A percentile compares a stretch with the other conserved stretches of the same genome.
phyloP scores from a whole-genome alignment of 768 basidiomycete species.

The Boletellus sp. region DNA sequence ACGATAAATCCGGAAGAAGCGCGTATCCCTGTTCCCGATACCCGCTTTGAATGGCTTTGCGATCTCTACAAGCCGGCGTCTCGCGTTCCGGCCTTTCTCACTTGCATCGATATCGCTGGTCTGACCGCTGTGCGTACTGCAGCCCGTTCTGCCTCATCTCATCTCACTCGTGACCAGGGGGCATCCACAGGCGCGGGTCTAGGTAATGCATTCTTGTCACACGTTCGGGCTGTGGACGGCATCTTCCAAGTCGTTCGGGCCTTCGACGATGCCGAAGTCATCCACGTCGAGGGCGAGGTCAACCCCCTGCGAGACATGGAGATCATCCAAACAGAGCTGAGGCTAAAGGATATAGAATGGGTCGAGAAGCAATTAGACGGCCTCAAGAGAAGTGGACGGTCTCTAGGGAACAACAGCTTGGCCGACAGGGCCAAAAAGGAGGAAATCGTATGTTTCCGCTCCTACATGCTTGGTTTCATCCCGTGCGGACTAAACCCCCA shows the following conservation, averaged over 20 bases:
- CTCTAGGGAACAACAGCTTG: constrained; percentile 70
- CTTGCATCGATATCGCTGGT: constrained; percentile 98
- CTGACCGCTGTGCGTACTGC: constrained; percentile 72
- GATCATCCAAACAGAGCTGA: constrained; percentile 91
- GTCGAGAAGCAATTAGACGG: constrained; percentile 84
- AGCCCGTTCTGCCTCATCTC: constrained; percentile 1
- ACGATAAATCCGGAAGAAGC: constrained; percentile 94
- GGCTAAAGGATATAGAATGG: constrained; percentile 99
- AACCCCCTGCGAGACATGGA: constrained; percentile 95
- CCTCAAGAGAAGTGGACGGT: constrained; percentile 69
- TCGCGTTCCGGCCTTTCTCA: constrained; percentile 89
- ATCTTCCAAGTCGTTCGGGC: constrained; percentile 98
- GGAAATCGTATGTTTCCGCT: constrained; percentile 66
- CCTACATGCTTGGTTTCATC: not conserved
- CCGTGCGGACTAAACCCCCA: constrained; percentile 14
- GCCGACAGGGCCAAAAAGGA: constrained; percentile 96
- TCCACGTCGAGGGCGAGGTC: constrained; percentile 98
- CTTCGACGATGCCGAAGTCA: constrained; percentile 99
- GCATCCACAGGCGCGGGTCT: constrained; percentile 98
- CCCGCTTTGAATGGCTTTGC: constrained; percentile 92
- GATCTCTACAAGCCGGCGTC: constrained; percentile 85
- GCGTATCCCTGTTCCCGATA: constrained; percentile 92
- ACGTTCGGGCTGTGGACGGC: constrained; percentile 97
- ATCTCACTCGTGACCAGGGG: constrained; percentile 48
- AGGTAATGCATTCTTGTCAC: constrained; percentile 95